phyloP scores from a whole-genome alignment of 1,284 basidiomycete species.

The Malassezia slooffiae region DNA sequence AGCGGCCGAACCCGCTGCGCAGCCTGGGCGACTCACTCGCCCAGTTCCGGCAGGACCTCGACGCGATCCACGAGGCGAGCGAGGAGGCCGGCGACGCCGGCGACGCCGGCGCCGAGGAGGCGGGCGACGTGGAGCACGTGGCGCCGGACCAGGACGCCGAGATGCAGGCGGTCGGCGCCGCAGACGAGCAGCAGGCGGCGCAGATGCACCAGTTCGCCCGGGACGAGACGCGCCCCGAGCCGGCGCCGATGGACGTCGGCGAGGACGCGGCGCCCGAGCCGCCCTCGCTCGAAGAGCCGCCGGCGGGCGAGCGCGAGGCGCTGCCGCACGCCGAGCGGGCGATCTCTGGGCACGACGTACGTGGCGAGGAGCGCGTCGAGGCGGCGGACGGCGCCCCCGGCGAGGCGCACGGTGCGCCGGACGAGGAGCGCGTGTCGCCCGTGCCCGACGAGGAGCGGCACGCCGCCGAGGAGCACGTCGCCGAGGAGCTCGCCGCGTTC shows the following conservation, averaged over 20 bases:
- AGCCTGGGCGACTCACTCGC: constrained; percentile 75
- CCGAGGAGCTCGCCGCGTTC: constrained; percentile 48
- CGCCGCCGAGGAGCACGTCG: constrained; percentile 36
- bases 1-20: constrained; percentile 57
- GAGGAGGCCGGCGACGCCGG: constrained; percentile 44
- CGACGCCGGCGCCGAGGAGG: constrained; percentile 47
- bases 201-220: constrained; percentile 53
- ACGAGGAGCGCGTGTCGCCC: constrained; percentile 16
- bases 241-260: constrained; percentile 26
- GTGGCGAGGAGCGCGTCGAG: constrained; percentile 41
- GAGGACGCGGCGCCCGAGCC: constrained; percentile 1
- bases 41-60: constrained; percentile 70
- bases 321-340: constrained; percentile 10
- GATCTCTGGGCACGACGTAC: constrained; percentile 32
- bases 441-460: constrained; percentile 29
- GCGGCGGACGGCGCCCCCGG: constrained; percentile 51
- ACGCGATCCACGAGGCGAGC: constrained; percentile 62
- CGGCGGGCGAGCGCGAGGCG: constrained; percentile 4
- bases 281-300: constrained; percentile 11
- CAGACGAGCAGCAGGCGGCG: constrained; percentile 56
- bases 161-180: constrained; percentile 80
- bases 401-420: constrained; percentile 51
- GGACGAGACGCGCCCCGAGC: constrained; percentile 31
- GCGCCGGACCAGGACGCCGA: constrained; percentile 59
- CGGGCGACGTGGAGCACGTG: constrained; percentile 64